Conservation (phyloP, 2,329 filamentous ascomycete species). For the Paraconiothyrium sp. region DNA sequence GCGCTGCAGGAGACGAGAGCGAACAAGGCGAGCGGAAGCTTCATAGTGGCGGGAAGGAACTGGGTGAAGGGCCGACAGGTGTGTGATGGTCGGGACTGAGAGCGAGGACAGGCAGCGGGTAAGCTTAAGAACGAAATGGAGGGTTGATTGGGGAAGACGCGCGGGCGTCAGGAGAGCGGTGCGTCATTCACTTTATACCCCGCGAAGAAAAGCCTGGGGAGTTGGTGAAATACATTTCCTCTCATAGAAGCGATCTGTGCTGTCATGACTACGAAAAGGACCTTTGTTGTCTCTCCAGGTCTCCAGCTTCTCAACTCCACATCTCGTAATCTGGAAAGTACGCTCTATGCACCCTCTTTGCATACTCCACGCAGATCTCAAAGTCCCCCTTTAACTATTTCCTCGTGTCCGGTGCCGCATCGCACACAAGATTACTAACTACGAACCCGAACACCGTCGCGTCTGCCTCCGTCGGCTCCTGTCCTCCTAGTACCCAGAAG, state of each 20-base stretch:
- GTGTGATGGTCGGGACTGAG: not conserved
- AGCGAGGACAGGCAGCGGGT: not conserved
- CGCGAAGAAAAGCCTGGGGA: too few species aligned
- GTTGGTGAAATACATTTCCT: too few species aligned
- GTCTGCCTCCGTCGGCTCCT: conserved; percentile 66
- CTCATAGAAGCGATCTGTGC: too few species aligned
- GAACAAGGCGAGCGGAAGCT: not conserved
- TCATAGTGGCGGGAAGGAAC: not conserved
- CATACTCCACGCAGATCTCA: conserved; percentile 65
- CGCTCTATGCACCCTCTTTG: conserved; percentile 61
- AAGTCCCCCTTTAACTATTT: conserved; percentile 56
- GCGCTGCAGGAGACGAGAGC: not conserved
- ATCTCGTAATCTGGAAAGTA: conserved; percentile 68
- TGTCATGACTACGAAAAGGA: too few species aligned
- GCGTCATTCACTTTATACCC: not conserved
- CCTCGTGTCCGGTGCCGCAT: conserved; percentile 61
- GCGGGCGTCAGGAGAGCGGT: not conserved
- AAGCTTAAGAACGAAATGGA: not conserved
- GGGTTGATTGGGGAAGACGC: not conserved
- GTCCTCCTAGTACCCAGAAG: conserved; percentile 68
- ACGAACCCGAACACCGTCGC: conserved; percentile 67
- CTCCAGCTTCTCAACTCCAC: conserved; percentile 32
- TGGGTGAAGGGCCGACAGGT: not conserved
- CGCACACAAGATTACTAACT: conserved; percentile 60
- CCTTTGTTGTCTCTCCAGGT: not conserved